phyloP scores from a whole-genome alignment of 2,329 filamentous ascomycete species.

The Fusarium concolor region DNA sequence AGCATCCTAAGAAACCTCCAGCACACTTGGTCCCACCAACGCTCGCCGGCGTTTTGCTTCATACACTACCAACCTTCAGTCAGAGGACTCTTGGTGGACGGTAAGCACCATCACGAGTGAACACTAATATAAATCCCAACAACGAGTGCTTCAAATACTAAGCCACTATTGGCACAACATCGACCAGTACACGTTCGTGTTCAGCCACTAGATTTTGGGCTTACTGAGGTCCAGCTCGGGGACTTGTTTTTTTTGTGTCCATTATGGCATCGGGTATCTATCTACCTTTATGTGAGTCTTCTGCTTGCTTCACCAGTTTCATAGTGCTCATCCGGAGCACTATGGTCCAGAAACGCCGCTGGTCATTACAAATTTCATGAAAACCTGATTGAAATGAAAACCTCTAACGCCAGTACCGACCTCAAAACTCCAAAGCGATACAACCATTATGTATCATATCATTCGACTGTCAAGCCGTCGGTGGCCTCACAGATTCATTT shows the following conservation, averaged over 20 bases:
- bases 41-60: neutral
- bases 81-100: neutral
- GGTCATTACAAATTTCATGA: conserved; percentile 7
- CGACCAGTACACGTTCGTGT: neutral
- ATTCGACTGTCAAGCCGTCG: neutral
- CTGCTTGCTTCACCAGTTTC: conserved; percentile 12
- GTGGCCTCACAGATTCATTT: neutral
- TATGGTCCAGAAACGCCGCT: conserved; percentile 23
- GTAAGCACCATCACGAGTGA: neutral
- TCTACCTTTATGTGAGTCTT: conserved; percentile 25
- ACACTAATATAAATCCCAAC: neutral
- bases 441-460: neutral
- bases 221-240: neutral
- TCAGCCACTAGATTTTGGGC: neutral
- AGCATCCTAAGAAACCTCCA: neutral
- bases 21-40: neutral
- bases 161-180: neutral
- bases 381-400: conserved; percentile 8
- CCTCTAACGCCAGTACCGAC: conserved; percentile 26
- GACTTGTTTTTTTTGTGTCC: conserved; percentile 9
- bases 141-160: neutral
- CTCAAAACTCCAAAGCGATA: conserved; percentile 14
- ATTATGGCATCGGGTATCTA: conserved; percentile 36
- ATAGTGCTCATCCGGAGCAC: conserved; percentile 15
- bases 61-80: neutral